Percentiles rank a stretch among this genome's conserved stretches.
Evolutionary conservation across 1,284 basidiomycete genomes (phyloP).

Genomic region (Irpex sp.): DNA sequence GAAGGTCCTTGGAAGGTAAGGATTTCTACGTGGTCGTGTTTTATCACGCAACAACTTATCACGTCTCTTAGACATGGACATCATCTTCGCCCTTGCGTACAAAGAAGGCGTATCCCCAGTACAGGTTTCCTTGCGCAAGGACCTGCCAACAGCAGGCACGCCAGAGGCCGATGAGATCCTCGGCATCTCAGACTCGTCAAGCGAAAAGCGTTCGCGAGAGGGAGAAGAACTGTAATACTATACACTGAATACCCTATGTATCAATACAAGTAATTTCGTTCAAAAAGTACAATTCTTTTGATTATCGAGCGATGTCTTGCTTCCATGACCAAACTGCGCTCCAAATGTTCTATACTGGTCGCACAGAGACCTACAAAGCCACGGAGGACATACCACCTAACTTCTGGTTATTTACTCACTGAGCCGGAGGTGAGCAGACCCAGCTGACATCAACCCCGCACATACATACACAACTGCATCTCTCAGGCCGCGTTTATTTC

Average conservation of each 20-base stretch:
- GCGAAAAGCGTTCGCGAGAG: background rate
- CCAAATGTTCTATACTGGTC: no score
- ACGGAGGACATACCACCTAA: no score
- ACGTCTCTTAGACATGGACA: slow-evolving; percentile 48
- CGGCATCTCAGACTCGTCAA: slow-evolving; percentile 23
- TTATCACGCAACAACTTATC: background rate
- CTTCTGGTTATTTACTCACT: no score
- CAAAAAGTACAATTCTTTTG: background rate
- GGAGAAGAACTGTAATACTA: background rate
- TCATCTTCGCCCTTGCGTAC: slow-evolving; percentile 55
- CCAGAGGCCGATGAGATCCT: slow-evolving; percentile 49
- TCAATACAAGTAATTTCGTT: background rate
- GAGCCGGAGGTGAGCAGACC: no score
- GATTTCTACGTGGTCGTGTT: background rate
- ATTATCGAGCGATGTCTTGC: no score
- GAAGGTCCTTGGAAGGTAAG: slow-evolving; percentile 54
- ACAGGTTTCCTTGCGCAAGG: slow-evolving; percentile 47
- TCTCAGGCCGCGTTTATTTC: no score
- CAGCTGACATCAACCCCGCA: no score
- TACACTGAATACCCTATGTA: background rate
- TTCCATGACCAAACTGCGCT: no score
- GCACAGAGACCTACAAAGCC: no score
- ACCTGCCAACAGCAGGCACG: slow-evolving; percentile 48
- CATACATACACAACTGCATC: no score
- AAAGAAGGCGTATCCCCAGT: slow-evolving; percentile 54